Evolutionary conservation across 768 basidiomycete species (phyloP), one percentile per base, ranked within the genome.

Genomic region (Suillus alpinus): DNA sequence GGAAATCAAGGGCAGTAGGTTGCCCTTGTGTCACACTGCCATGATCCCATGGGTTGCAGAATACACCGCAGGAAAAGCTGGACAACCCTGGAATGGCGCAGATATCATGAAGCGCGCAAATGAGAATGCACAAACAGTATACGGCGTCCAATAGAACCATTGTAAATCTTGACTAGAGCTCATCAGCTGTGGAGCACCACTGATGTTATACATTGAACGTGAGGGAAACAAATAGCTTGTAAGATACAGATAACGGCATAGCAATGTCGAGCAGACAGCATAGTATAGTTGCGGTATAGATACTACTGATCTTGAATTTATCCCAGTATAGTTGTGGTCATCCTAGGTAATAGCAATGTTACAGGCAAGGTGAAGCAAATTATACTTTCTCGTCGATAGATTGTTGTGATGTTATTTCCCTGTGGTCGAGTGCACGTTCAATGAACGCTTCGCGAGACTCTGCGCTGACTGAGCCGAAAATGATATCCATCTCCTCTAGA

Each of bases 1-100:
- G 1, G 64, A 63, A 6, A 59, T 79, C 58, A 85, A 85, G 64
- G 85, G 86, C 3, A 39, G 53, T 37, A 83, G 81, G 63, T 71
- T 94, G 0, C 88, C 92, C 0, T 69, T 94, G 8, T 90, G 82
- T 58, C 91, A 92, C 67, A 84, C 85, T 0, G 90, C 84, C 0
- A 92, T 94, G 89, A 82, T 94, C 1, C 92, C 92, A 0, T 94
- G 91, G 91, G 89, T 89, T 0, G 91, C 92, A 0, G 84, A 86
- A 65, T 93, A 87, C 67, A 83, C 91, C 0, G 86, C 88, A 3
- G 73, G 74, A 1, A 70, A 83, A 1, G 59, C 63, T 0, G 79
- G 76, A 3, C 75, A 75, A 2, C 74, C 65, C 3, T 88, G 85
- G 84, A 77, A 79, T 46, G 74, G 84, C 0, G 83, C 82, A 56